These are phyloP conservation scores for Barnettozyma californica DNA, from an alignment of 805 yeast species.

Conservation along the genomic window DNA sequence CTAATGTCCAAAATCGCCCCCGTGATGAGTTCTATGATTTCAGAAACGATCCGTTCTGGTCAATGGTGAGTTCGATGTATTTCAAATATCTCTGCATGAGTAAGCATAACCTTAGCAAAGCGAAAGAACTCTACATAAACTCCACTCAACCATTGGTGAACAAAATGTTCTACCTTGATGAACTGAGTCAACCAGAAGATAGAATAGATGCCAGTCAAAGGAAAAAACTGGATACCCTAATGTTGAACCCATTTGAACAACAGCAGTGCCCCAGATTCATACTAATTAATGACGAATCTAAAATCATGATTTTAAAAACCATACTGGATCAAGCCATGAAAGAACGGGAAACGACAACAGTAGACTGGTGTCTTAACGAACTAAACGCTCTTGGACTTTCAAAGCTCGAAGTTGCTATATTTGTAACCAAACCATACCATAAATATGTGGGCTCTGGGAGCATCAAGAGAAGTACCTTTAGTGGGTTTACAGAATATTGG, in stretches of 20 bases:
- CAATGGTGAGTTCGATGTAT: conserved; percentile 16
- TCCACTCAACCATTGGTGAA: conserved; percentile 12
- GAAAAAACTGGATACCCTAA: not conserved
- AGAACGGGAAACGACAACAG: not conserved
- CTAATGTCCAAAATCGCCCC: conserved; percentile 4
- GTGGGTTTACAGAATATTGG: conserved; percentile 18
- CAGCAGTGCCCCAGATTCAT: conserved; percentile 10
- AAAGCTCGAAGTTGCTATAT: conserved; percentile 14
- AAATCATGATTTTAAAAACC: conserved; percentile 15
- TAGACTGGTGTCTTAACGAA: conserved; percentile 18
- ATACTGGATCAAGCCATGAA: conserved; percentile 17
- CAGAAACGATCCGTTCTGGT: conserved; percentile 17
- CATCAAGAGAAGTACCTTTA: not conserved
- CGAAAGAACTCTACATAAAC: conserved; percentile 12
- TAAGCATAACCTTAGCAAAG: conserved; percentile 5
- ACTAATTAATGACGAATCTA: conserved; percentile 10
- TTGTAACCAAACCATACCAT: conserved; percentile 9
- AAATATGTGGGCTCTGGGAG: not conserved
- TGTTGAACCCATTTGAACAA: conserved; percentile 17
- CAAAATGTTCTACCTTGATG: conserved; percentile 8
- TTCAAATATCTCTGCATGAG: conserved; percentile 16
- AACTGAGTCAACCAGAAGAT: conserved; percentile 1
- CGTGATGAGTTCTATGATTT: conserved; percentile 4
- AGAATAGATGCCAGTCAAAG: not conserved
- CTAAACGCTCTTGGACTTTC: conserved; percentile 16